phyloP scores from a whole-genome alignment of 2,329 filamentous ascomycete genomes.

The Fusarium albidum region DNA sequence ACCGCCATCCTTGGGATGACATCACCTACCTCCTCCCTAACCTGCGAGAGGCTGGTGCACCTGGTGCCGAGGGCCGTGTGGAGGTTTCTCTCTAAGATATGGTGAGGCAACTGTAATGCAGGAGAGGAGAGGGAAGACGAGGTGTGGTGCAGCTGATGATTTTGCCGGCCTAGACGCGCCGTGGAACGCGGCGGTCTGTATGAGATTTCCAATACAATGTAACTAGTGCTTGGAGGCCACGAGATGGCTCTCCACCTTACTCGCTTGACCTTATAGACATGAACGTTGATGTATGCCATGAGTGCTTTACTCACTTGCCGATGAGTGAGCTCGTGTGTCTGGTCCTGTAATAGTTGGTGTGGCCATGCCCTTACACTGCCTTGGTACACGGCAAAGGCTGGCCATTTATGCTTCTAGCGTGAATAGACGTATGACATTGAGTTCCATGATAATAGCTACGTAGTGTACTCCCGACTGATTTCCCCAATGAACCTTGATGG shows the following conservation, averaged over 20 bases:
- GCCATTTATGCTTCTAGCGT: too few relatives aligned
- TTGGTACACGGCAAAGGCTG: too few relatives aligned
- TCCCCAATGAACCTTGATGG: too few relatives aligned
- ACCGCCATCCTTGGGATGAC: slow-evolving; percentile 99
- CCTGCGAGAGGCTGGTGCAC: slow-evolving; percentile 73
- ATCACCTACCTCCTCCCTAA: slow-evolving; percentile 94
- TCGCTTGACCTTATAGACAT: slow-evolving; percentile 46
- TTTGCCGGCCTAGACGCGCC: slow-evolving; percentile 41
- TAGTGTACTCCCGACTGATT: too few relatives aligned
- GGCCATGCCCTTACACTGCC: too few relatives aligned
- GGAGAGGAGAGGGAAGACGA: slow-evolving; percentile 38
- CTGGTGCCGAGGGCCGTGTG: slow-evolving; percentile 84
- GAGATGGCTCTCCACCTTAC: slow-evolving; percentile 45
- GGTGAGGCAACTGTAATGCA: slow-evolving; percentile 36
- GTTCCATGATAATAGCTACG: too few relatives aligned
- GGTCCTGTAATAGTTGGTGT: neutral
- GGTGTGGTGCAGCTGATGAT: slow-evolving; percentile 47
- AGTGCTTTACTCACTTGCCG: slow-evolving; percentile 5
- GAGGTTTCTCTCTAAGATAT: slow-evolving; percentile 78
- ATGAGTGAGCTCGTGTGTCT: neutral
- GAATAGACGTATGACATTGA: too few relatives aligned
- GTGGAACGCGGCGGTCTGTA: slow-evolving; percentile 45
- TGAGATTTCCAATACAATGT: slow-evolving; percentile 49
- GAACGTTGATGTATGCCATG: slow-evolving; percentile 35
- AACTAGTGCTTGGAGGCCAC: slow-evolving; percentile 46